Conservation (phyloP, 1,284 basidiomycete species). For the Hypsizygus ulmarius region DNA sequence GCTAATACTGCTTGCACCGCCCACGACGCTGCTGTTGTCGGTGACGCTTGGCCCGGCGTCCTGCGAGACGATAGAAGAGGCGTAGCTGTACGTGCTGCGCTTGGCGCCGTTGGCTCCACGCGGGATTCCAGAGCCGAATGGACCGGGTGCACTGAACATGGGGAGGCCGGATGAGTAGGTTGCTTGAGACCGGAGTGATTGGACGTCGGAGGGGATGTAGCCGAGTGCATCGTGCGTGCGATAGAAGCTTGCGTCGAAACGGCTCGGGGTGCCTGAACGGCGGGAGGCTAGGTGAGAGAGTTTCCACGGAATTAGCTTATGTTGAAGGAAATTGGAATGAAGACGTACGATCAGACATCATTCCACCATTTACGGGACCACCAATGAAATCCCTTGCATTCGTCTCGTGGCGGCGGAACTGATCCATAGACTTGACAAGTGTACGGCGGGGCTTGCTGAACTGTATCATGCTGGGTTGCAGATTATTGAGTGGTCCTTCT, state of each 20-base stretch:
- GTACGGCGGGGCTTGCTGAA: conserved; percentile 93
- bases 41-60: conserved; percentile 66
- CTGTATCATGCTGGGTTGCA: conserved; percentile 98
- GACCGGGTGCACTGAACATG: conserved; percentile 70
- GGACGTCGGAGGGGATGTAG: conserved; percentile 93
- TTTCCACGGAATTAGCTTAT: conserved; percentile 9
- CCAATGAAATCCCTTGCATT: conserved; percentile 71
- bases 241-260: conserved; percentile 94
- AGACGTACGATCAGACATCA: conserved; percentile 48
- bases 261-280: conserved; percentile 81
- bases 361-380: conserved; percentile 31
- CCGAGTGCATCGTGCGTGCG: conserved; percentile 92
- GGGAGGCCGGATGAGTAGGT: conserved; percentile 90
- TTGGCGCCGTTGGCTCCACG: conserved; percentile 62
- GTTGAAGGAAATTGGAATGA: conserved; percentile 10
- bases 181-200: conserved; percentile 91
- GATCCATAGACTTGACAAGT: conserved; percentile 83
- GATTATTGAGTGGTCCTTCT: conserved; percentile 94
- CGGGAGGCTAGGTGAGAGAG: conserved; percentile 33
- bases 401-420: conserved; percentile 87
- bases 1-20: conserved; percentile 49
- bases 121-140: conserved; percentile 63
- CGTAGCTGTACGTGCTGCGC: conserved; percentile 81
- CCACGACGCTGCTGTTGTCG: conserved; percentile 61
- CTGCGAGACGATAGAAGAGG: conserved; percentile 88